These are phyloP conservation scores for Trichoderma koningiopsis DNA, from an alignment of 2,329 filamentous ascomycete genomes.

Conservation along the genomic window DNA sequence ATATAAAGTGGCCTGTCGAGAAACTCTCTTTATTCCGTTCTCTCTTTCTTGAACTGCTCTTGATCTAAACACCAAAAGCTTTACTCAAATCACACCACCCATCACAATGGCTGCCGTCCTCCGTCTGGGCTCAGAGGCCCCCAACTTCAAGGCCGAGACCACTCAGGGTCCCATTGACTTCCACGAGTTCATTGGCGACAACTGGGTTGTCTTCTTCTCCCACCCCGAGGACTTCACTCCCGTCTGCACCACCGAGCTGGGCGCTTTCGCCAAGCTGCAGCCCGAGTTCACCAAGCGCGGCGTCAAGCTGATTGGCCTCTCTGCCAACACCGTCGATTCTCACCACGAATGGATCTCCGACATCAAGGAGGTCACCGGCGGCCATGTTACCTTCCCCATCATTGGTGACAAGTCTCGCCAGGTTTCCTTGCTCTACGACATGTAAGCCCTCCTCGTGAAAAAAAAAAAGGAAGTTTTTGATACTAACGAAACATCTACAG, in stretches of 20 bases:
- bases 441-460: slow-evolving; percentile 52
- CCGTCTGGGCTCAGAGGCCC: slow-evolving; percentile 67
- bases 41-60: not conserved
- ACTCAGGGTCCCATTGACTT: slow-evolving; percentile 79
- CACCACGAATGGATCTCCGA: slow-evolving; percentile 92
- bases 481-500: slow-evolving; percentile 38
- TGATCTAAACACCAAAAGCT: slow-evolving; percentile 2
- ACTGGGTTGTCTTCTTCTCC: slow-evolving; percentile 81
- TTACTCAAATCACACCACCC: slow-evolving; percentile 18
- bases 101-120: slow-evolving; percentile 46
- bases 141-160: slow-evolving; percentile 83
- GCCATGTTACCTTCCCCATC: slow-evolving; percentile 73
- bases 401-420: slow-evolving; percentile 79
- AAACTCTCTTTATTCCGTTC: not conserved
- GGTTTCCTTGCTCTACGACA: slow-evolving; percentile 76
- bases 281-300: slow-evolving; percentile 83
- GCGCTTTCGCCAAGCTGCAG: slow-evolving; percentile 87
- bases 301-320: slow-evolving; percentile 89
- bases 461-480: not conserved
- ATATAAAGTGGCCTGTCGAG: slow-evolving; percentile 16
- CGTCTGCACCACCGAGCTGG: slow-evolving; percentile 94
- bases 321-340: slow-evolving; percentile 80
- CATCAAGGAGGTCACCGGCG: slow-evolving; percentile 75
- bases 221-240: slow-evolving; percentile 91
- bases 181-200: slow-evolving; percentile 77